Conservation (phyloP, 371 early-diverging fungal genomes). For the Mortierella sp. region DNA sequence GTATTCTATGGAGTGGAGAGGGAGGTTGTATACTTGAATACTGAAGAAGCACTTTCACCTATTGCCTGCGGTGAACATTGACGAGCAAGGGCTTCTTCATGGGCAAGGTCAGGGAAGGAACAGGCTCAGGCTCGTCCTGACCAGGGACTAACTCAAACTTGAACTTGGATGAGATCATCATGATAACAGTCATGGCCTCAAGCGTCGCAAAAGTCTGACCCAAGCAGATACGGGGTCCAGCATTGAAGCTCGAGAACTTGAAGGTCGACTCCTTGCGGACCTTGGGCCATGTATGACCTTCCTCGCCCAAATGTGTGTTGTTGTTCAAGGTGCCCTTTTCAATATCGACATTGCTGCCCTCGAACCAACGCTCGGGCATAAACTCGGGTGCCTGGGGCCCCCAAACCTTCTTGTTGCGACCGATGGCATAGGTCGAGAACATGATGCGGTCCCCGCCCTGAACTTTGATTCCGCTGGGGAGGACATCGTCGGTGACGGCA, state of each 20-base stretch:
- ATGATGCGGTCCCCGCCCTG: conserved; percentile 68
- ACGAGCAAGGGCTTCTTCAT: conserved; percentile 68
- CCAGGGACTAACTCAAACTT: conserved; percentile 60
- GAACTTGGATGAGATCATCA: conserved; percentile 61
- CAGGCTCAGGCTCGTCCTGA: conserved; percentile 59
- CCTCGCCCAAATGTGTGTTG: not conserved
- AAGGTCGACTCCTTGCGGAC: conserved; percentile 43
- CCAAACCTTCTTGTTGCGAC: conserved; percentile 70
- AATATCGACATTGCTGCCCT: conserved; percentile 55
- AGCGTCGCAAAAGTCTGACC: conserved; percentile 71
- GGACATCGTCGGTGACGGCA: conserved; percentile 74
- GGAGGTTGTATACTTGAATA: not conserved
- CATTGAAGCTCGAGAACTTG: conserved; percentile 68
- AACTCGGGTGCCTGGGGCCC: conserved; percentile 72
- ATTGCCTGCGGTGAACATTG: conserved; percentile 45
- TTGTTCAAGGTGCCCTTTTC: conserved; percentile 53
- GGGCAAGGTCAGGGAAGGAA: conserved; percentile 64
- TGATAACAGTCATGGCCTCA: conserved; percentile 66
- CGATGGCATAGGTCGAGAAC: conserved; percentile 67
- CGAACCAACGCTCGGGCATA: conserved; percentile 76
- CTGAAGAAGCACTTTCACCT: not conserved
- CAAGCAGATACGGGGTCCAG: conserved; percentile 80
- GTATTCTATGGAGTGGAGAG: not conserved
- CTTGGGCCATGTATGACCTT: conserved; percentile 39
- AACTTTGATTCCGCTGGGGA: conserved; percentile 76